phyloP scores from a whole-genome alignment of 2,329 filamentous ascomycete genomes.

The Fusarium camptoceras region DNA sequence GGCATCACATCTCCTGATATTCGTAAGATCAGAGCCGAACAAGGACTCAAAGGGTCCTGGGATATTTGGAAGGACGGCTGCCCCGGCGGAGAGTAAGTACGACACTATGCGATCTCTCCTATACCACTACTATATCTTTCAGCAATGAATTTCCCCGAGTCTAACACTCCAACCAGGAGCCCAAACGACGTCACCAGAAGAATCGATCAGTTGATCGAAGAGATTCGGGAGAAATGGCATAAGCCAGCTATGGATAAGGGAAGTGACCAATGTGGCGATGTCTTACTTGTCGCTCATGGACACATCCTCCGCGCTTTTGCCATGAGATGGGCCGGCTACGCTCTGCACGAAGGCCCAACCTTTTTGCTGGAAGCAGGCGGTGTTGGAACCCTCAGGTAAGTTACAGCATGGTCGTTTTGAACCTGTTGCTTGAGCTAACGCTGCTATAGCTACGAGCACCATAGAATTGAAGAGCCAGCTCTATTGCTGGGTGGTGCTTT shows the following conservation, averaged over 20 bases:
- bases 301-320: constrained; percentile 91
- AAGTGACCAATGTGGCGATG: constrained; percentile 53
- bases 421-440: constrained; percentile 14
- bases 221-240: constrained; percentile 77
- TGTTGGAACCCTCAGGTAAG: constrained; percentile 80
- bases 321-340: constrained; percentile 83
- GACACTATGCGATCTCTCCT: constrained; percentile 2
- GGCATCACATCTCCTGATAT: constrained; percentile 81
- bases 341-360: constrained; percentile 78
- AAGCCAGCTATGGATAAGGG: constrained; percentile 68
- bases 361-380: constrained; percentile 92
- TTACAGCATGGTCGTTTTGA: not conserved
- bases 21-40: constrained; percentile 63
- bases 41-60: constrained; percentile 72
- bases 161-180: constrained; percentile 60
- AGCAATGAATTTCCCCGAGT: not conserved
- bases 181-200: constrained; percentile 78
- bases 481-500: constrained; percentile 82
- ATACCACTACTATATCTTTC: not conserved
- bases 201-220: constrained; percentile 79
- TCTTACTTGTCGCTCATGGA: constrained; percentile 83
- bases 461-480: constrained; percentile 81
- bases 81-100: constrained; percentile 81
- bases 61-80: constrained; percentile 94
- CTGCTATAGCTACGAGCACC: constrained; percentile 77